A percentile compares a stretch with the other conserved stretches of the same genome.
Evolutionary conservation across 176 grass and related monocot genomes (phyloP).

Genomic region (Ampelocalamus luodianensis): DNA sequence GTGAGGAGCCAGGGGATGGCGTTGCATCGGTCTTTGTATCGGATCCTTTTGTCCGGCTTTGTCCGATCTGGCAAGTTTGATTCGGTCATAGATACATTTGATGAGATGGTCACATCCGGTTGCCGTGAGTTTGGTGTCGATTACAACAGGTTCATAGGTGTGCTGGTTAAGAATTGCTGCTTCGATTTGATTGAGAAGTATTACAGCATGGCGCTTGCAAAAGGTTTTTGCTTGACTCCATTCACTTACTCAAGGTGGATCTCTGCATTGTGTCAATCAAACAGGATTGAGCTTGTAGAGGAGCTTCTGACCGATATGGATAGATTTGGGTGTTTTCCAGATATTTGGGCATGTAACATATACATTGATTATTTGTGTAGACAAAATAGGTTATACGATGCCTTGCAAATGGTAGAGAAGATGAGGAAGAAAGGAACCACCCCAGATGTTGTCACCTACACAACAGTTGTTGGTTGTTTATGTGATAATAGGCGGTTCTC

Average conservation of each 20-base stretch:
- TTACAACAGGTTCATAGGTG: slow-evolving; percentile 73
- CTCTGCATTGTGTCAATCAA: slow-evolving; percentile 58
- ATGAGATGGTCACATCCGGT: slow-evolving; percentile 66
- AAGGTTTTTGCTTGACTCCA: slow-evolving; percentile 68
- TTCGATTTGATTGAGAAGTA: slow-evolving; percentile 76
- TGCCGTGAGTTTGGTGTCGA: slow-evolving; percentile 73
- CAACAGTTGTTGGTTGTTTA: slow-evolving; percentile 58
- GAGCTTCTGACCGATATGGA: slow-evolving; percentile 69
- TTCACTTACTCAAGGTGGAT: slow-evolving; percentile 87
- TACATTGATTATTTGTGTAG: slow-evolving; percentile 70
- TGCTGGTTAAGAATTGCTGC: slow-evolving; percentile 60
- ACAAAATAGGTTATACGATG: slow-evolving; percentile 62
- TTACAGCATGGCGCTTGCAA: slow-evolving; percentile 46
- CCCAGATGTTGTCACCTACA: slow-evolving; percentile 73
- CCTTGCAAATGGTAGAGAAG: slow-evolving; percentile 57
- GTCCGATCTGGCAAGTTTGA: slow-evolving; percentile 47
- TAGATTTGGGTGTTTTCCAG: slow-evolving; percentile 60
- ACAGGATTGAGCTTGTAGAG: slow-evolving; percentile 60
- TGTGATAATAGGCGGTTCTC: slow-evolving; percentile 53
- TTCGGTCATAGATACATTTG: slow-evolving; percentile 64
- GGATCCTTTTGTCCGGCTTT: slow-evolving; percentile 62
- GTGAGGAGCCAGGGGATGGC: slow-evolving; percentile 53
- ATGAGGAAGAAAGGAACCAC: slow-evolving; percentile 50
- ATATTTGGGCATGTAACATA: slow-evolving; percentile 83
- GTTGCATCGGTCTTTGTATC: slow-evolving; percentile 67